Percentiles rank a stretch among this genome's conserved stretches.
Conservation (phyloP, 441 rosid genomes). For the Gossypium schwendimanii region DNA sequence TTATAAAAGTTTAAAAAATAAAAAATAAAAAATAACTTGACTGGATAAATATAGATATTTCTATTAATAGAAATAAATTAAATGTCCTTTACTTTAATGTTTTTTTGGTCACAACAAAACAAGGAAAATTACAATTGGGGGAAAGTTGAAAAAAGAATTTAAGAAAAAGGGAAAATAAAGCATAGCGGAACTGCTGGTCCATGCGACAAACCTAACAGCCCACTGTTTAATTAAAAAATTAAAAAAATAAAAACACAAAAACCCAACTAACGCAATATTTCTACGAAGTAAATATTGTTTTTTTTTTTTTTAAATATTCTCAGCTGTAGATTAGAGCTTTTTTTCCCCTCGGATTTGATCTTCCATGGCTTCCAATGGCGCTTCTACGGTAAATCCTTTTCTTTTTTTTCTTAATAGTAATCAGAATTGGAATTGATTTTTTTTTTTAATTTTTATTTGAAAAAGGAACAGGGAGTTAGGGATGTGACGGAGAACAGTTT, state of each 20-base stretch:
- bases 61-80: too few relatives aligned
- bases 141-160: not conserved
- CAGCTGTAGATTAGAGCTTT: conserved; percentile 1
- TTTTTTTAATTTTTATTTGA: conserved; percentile 4
- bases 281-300: not conserved
- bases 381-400: conserved; percentile 52
- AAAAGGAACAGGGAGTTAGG: conserved; percentile 36
- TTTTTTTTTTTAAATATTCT: not conserved
- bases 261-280: conserved; percentile 3
- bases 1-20: too few relatives aligned
- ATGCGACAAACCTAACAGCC: conserved; percentile 50
- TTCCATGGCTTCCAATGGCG: conserved; percentile 74
- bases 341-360: conserved; percentile 18
- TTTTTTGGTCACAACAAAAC: too few relatives aligned
- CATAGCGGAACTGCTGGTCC: conserved; percentile 22
- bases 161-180: too few relatives aligned
- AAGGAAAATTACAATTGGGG: not conserved
- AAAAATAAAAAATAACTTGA: too few relatives aligned
- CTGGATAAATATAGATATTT: too few relatives aligned
- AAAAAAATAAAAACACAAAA: not conserved
- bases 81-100: too few relatives aligned
- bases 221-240: not conserved
- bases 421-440: not conserved
- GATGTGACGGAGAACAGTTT: conserved; percentile 66
- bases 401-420: not conserved